phyloP scores from a whole-genome alignment of 805 yeast genomes.

The Debaryomyces prosopidis region DNA sequence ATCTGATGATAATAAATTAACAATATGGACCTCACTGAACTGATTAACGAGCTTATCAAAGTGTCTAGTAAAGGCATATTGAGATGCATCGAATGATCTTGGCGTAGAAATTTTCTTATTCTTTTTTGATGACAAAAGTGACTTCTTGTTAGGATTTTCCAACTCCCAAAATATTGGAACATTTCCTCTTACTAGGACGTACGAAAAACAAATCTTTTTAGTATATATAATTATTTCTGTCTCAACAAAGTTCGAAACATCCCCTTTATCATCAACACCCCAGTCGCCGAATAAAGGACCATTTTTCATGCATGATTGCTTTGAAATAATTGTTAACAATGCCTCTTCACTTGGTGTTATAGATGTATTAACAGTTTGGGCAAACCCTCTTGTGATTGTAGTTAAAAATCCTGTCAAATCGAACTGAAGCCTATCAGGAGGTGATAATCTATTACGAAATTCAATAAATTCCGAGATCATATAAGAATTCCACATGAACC shows the following conservation, averaged over 20 bases:
- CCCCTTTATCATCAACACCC: slow-evolving; percentile 59
- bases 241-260: slow-evolving; percentile 52
- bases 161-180: slow-evolving; percentile 58
- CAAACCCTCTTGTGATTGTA: slow-evolving; percentile 53
- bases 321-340: slow-evolving; percentile 49
- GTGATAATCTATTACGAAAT: slow-evolving; percentile 45
- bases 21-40: slow-evolving; percentile 49
- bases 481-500: slow-evolving; percentile 54
- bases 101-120: slow-evolving; percentile 48
- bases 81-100: slow-evolving; percentile 54
- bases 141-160: slow-evolving; percentile 39
- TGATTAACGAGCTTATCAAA: slow-evolving; percentile 48
- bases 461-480: slow-evolving; percentile 47
- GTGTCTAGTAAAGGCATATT: slow-evolving; percentile 51
- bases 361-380: slow-evolving; percentile 41
- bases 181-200: slow-evolving; percentile 51
- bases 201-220: slow-evolving; percentile 41
- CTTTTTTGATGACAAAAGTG: slow-evolving; percentile 29
- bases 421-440: slow-evolving; percentile 39
- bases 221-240: slow-evolving; percentile 50
- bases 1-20: slow-evolving; percentile 49
- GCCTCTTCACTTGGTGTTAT: slow-evolving; percentile 33
- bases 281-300: slow-evolving; percentile 57
- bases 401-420: slow-evolving; percentile 50
- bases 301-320: slow-evolving; percentile 48